Base-by-base conservation (phyloP, 176 grass and related monocot species). In the Rhynchospora breviuscula region DNA sequence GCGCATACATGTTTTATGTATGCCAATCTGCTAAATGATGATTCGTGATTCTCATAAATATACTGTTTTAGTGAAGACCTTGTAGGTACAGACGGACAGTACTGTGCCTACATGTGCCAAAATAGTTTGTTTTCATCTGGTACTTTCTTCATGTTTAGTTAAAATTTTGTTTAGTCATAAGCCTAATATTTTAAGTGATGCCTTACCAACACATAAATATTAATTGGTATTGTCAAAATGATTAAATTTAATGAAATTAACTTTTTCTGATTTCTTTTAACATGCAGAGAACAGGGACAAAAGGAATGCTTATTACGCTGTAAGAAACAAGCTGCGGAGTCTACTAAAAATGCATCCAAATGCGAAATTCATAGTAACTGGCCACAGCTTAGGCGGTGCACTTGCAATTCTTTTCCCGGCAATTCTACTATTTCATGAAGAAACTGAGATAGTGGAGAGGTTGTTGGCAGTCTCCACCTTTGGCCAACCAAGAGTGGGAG, bases 341-440 rank as follows among this genome's bases (percentile, higher is more conserved):
- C 80, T 91, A 84, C 81, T 94, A 3, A 84, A 73, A 64, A 0
- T n/a, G 5, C 92, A 98, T 86, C 83, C 69, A 2, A 84, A 78
- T 3, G 90, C 95, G 8, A 67, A 44, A 51, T 64, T 98, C 2
- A 5, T 94, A 0, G 18, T 98, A 13, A 98, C 95, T 1, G 95
- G 95, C 1, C 95, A 98, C 80, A 93, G 92, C 90, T 85, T 98
- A 22, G 95, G 95, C 18, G 95, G 90, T 35, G 95, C 95, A 7
- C 90, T 98, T 1, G 92, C 92, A 12, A 72, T 85, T 11, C 6
- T 94, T 46, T 94, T 98, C 83, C 95, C 92, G 5, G 85, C 90
- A 12, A 65, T 94, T 0, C 90, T 98, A 0, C 79, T 85, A 7
- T 2, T 90, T 71, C 95, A 98, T 49, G 43, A 62, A 10, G 84